These are phyloP conservation scores for Lepidium didymum DNA, from an alignment of 345 rosid species.

Conservation along the genomic window DNA sequence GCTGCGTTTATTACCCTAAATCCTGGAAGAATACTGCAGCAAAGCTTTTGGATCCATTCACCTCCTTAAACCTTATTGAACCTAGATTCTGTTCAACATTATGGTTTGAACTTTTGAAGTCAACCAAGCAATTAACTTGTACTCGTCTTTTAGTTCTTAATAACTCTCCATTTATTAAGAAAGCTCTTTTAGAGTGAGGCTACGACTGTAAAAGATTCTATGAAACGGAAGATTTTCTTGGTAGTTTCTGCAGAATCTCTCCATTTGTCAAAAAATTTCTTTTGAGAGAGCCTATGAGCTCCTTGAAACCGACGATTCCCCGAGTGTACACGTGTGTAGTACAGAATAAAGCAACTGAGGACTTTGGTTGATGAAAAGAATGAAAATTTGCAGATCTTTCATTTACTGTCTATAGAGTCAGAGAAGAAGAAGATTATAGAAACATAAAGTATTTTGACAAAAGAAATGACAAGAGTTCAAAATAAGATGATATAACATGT, in stretches of 20 bases:
- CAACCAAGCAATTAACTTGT: background rate
- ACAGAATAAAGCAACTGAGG: background rate
- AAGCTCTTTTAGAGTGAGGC: background rate
- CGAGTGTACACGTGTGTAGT: background rate
- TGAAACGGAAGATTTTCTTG: too few species aligned
- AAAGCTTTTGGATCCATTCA: constrained; percentile 4
- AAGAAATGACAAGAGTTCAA: constrained; percentile 23
- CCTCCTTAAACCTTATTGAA: background rate
- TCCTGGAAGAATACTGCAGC: constrained; percentile 1
- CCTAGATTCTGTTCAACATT: too few species aligned
- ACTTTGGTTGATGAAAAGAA: background rate
- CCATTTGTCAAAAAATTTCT: background rate
- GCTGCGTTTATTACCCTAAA: constrained; percentile 5
- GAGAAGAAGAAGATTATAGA: constrained; percentile 11
- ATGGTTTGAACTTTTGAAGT: background rate
- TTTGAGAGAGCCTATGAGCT: too few species aligned
- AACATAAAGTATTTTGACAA: constrained; percentile 12
- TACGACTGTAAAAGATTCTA: too few species aligned
- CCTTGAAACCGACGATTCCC: background rate
- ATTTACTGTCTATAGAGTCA: constrained; percentile 19
- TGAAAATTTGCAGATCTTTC: constrained; percentile 1
- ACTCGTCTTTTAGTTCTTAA: background rate
- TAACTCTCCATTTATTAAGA: background rate
- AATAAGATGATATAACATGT: constrained; percentile 23
- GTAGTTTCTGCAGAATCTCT: background rate